phyloP scores from a whole-genome alignment of 2,329 filamentous ascomycete species.

The Xylaria polymorpha region DNA sequence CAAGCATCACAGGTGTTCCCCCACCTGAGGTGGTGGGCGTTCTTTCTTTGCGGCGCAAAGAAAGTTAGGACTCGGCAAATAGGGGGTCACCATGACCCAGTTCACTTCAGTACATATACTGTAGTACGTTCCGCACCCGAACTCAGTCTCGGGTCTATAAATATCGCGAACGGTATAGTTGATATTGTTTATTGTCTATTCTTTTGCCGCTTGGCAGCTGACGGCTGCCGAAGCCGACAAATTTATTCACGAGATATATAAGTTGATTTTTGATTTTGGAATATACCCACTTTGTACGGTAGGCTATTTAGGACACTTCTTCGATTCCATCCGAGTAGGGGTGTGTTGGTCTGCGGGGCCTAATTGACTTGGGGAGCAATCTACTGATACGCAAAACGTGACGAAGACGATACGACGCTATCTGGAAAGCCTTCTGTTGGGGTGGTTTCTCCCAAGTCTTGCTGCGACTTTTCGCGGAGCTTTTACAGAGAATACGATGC shows the following conservation, averaged over 20 bases:
- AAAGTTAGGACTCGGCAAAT: conserved; percentile 25
- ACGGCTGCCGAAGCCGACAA: not conserved
- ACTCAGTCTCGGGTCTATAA: conserved; percentile 25
- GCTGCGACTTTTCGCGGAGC: not conserved
- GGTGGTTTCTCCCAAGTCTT: conserved; percentile 16
- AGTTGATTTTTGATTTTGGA: conserved; percentile 29
- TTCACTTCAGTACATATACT: conserved; percentile 40
- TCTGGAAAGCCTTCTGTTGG: conserved; percentile 25
- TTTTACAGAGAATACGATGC: conserved; percentile 12
- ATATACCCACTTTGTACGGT: conserved; percentile 36
- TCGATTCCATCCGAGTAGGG: conserved; percentile 6
- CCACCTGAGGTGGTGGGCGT: not conserved
- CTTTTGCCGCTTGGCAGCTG: conserved; percentile 4
- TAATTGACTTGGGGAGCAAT: conserved; percentile 12
- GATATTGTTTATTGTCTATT: conserved; percentile 50
- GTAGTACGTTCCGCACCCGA: conserved; percentile 30
- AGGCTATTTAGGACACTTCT: conserved; percentile 26
- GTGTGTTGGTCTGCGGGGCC: conserved; percentile 5
- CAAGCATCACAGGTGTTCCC: not conserved
- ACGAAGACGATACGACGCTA: conserved; percentile 34
- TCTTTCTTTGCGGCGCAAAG: conserved; percentile 30
- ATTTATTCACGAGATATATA: conserved; percentile 34
- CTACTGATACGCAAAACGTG: conserved; percentile 25
- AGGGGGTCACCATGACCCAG: conserved; percentile 21
- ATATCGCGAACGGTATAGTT: conserved; percentile 44